Evolutionary conservation across 345 rosid genomes (phyloP).

Genomic region (rapeseed (Brassica napus)): Da-Ae NC_063435.1:164501-165000

Average conservation of each 20-base stretch:
- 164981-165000: background rate
- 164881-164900: slow-evolving; percentile 34
- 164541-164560: background rate
- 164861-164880: slow-evolving; percentile 21
- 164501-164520: background rate
- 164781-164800: slow-evolving; percentile 15
- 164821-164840: slow-evolving; percentile 44
- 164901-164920: slow-evolving; percentile 14
- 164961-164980: background rate
- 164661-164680: slow-evolving; percentile 29
- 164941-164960: background rate
- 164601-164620: background rate
- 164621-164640: slow-evolving; percentile 16
- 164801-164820: slow-evolving; percentile 37
- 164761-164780: slow-evolving; percentile 34
- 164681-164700: slow-evolving; percentile 15
- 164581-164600: slow-evolving; percentile 4
- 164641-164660: slow-evolving; percentile 14
- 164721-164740: slow-evolving; percentile 27
- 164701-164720: background rate
- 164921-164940: slow-evolving; percentile 6
- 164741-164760: background rate
- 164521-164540: slow-evolving; percentile 8
- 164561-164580: slow-evolving; percentile 33
- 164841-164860: slow-evolving; percentile 31